These are phyloP conservation scores for Fraxinus greggii DNA, from an alignment of 305 asterid species.

Conservation along the genomic window DNA sequence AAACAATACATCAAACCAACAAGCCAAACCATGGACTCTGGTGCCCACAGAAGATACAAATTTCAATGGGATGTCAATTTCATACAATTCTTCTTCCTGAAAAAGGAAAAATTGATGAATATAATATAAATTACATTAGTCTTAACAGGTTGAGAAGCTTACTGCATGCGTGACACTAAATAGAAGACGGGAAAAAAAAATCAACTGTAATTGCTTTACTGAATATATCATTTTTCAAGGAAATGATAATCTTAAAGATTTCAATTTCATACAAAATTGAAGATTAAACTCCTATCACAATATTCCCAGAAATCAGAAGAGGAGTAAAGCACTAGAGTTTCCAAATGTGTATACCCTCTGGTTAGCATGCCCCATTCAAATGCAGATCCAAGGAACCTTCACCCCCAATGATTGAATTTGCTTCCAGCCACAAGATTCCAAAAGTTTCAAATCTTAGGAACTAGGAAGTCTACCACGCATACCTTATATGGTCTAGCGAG, in stretches of 20 bases:
- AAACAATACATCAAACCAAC: conserved; percentile 98
- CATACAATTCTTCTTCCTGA: conserved; percentile 96
- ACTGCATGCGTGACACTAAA: conserved; percentile 7
- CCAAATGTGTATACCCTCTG: background rate
- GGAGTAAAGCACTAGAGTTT: background rate
- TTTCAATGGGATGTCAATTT: conserved; percentile 79
- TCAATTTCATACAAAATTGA: background rate
- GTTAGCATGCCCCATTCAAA: background rate
- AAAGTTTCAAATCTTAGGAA: background rate
- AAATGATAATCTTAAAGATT: background rate
- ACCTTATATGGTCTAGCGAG: background rate
- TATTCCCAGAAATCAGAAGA: background rate
- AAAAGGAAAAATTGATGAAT: conserved; percentile 7
- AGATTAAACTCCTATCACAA: background rate
- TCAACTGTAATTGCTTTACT: background rate
- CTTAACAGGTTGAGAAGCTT: background rate
- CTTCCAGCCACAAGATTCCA: conserved; percentile 7
- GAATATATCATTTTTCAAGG: background rate
- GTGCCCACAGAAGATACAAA: conserved; percentile 79
- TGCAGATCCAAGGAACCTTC: background rate
- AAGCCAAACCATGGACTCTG: conserved; percentile 93
- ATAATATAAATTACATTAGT: background rate
- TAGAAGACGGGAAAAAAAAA: background rate
- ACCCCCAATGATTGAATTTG: background rate
- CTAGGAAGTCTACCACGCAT: background rate